Conservation (phyloP, 1,284 basidiomycete genomes). For the Leccinum fallax region DNA sequence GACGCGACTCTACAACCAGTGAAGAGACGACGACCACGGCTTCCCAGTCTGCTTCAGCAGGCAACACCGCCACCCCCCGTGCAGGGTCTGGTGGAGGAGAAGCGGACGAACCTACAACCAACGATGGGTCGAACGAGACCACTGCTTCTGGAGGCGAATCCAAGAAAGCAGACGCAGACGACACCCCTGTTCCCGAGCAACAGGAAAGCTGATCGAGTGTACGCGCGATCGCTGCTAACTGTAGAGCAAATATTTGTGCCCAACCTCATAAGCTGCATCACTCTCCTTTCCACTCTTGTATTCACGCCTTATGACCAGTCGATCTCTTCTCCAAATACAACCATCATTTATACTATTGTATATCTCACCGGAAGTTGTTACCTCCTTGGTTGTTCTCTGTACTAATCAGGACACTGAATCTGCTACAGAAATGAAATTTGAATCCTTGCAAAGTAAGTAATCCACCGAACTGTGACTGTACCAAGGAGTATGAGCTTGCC, state of each 20-base stretch:
- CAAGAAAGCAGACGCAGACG: slow-evolving; percentile 3
- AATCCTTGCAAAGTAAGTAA: neutral
- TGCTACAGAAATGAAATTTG: neutral
- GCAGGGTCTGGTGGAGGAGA: slow-evolving; percentile 24
- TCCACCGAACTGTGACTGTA: neutral
- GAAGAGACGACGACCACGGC: slow-evolving; percentile 39
- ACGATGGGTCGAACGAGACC: slow-evolving; percentile 6
- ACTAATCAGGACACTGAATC: slow-evolving; percentile 10
- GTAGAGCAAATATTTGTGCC: neutral
- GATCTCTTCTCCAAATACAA: neutral
- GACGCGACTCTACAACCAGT: slow-evolving; percentile 44
- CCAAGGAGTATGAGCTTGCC: neutral
- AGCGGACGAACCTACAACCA: slow-evolving; percentile 17
- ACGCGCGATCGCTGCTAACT: neutral
- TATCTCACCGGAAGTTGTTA: slow-evolving; percentile 14
- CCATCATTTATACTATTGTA: slow-evolving; percentile 12
- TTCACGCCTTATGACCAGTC: slow-evolving; percentile 5
- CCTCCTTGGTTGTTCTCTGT: slow-evolving; percentile 16
- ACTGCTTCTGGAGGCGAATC: slow-evolving; percentile 5
- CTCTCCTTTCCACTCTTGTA: slow-evolving; percentile 12
- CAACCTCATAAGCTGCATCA: neutral
- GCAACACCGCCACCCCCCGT: slow-evolving; percentile 13
- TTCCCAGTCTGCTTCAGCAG: slow-evolving; percentile 36
- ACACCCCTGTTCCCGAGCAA: neutral
- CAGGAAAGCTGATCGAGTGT: slow-evolving; percentile 6